These are phyloP conservation scores for Zygnema circumcarinatum DNA, from an alignment of 139 green algal species.

Conservation along the genomic window DNA sequence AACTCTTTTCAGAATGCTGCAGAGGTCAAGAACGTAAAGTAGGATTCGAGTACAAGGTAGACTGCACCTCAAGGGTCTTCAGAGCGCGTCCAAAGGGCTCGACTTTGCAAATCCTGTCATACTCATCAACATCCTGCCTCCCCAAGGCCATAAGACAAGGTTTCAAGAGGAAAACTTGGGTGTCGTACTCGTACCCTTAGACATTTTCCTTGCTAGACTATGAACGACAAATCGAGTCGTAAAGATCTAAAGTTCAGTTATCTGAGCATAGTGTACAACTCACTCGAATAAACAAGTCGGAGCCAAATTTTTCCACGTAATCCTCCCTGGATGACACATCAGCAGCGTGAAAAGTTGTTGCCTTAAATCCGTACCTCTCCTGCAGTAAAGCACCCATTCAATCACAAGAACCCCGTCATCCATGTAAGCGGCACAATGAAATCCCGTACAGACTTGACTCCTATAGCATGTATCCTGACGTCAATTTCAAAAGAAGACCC, in stretches of 20 bases:
- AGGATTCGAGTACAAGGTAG: too few relatives aligned
- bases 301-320: constrained; percentile 62
- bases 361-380: constrained; percentile 70
- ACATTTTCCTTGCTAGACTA: too few relatives aligned
- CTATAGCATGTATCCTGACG: too few relatives aligned
- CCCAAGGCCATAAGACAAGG: not conserved
- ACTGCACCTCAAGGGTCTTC: constrained; percentile 37
- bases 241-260: too few relatives aligned
- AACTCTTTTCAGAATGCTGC: too few relatives aligned
- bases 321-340: constrained; percentile 57
- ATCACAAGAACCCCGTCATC: too few relatives aligned
- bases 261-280: too few relatives aligned
- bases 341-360: constrained; percentile 64
- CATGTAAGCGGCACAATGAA: too few relatives aligned
- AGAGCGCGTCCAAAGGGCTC: constrained; percentile 71
- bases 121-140: constrained; percentile 71
- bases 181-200: not conserved
- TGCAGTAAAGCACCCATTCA: not conserved
- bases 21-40: too few relatives aligned
- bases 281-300: constrained; percentile 60
- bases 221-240: too few relatives aligned
- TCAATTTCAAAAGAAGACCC: too few relatives aligned
- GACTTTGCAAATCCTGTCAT: constrained; percentile 74
- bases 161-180: not conserved
- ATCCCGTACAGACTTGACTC: too few relatives aligned